These are phyloP conservation scores for Fusarium sp. DNA, from an alignment of 2,329 filamentous ascomycete genomes.

Conservation along the genomic window DNA sequence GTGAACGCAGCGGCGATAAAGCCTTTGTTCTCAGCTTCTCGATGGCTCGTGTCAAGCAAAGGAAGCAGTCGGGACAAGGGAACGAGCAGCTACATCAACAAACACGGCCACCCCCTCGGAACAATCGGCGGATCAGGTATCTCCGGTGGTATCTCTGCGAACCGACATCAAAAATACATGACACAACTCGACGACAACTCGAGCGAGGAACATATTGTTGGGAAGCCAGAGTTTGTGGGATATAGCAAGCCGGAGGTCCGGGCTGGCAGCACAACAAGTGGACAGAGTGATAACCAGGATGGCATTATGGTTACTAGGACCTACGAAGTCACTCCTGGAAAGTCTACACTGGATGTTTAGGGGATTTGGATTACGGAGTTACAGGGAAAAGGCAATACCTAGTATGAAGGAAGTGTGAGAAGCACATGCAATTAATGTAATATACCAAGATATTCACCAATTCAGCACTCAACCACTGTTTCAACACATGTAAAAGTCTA, in stretches of 20 bases:
- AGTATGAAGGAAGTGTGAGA: background rate
- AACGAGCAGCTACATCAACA: slow-evolving; percentile 40
- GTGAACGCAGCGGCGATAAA: slow-evolving; percentile 56
- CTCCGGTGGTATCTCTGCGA: slow-evolving; percentile 8
- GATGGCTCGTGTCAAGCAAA: slow-evolving; percentile 49
- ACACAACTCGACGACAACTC: slow-evolving; percentile 44
- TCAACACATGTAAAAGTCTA: background rate
- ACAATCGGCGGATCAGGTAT: slow-evolving; percentile 42
- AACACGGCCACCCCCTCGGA: slow-evolving; percentile 39
- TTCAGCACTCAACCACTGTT: background rate
- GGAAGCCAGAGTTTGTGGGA: slow-evolving; percentile 27
- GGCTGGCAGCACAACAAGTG: slow-evolving; percentile 38
- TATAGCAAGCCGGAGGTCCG: slow-evolving; percentile 36
- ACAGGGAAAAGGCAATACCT: background rate
- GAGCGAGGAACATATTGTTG: slow-evolving; percentile 48
- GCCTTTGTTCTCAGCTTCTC: slow-evolving; percentile 49
- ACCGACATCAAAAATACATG: slow-evolving; percentile 35
- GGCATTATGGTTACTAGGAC: slow-evolving; percentile 43
- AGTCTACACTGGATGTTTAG: slow-evolving; percentile 42
- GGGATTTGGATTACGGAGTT: slow-evolving; percentile 3
- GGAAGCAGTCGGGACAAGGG: slow-evolving; percentile 44
- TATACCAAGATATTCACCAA: background rate
- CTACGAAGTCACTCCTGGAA: slow-evolving; percentile 38
- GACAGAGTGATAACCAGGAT: slow-evolving; percentile 21
- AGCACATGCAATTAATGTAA: background rate